Conservation (phyloP, 768 basidiomycete species). For the Hydnomerulius pinastri region DNA sequence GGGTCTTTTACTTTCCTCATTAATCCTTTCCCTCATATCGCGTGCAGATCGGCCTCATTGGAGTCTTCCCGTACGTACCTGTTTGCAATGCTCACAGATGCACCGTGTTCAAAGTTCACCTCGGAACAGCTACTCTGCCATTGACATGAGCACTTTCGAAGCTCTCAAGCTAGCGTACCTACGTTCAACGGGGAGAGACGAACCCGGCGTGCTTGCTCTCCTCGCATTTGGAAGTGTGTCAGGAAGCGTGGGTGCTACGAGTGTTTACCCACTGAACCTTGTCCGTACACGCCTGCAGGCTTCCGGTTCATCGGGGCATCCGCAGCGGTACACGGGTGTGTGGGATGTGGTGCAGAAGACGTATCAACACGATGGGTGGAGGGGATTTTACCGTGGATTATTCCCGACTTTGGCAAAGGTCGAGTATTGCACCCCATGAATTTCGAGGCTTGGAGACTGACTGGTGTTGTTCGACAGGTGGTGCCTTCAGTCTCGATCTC, state of each 20-base stretch:
- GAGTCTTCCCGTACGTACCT: constrained; percentile 88
- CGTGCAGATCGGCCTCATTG: constrained; percentile 84
- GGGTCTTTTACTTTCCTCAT: constrained; percentile 36
- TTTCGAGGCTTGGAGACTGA: constrained; percentile 2
- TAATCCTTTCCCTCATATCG: constrained; percentile 12
- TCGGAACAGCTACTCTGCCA: constrained; percentile 74
- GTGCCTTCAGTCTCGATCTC: constrained; percentile 96
- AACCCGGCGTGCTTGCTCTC: constrained; percentile 85
- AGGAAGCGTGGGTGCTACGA: constrained; percentile 90
- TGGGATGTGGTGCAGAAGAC: constrained; percentile 82
- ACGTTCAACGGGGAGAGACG: constrained; percentile 82
- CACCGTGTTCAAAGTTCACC: constrained; percentile 4
- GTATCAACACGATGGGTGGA: constrained; percentile 84
- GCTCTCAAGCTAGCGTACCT: constrained; percentile 91
- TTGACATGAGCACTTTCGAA: constrained; percentile 98
- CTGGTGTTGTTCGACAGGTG: constrained; percentile 53
- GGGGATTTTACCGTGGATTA: constrained; percentile 91
- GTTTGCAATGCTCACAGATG: neutral
- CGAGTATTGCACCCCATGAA: constrained; percentile 11
- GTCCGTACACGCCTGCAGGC: constrained; percentile 95
- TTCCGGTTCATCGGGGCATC: constrained; percentile 94
- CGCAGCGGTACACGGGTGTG: constrained; percentile 86
- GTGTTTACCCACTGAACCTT: constrained; percentile 90
- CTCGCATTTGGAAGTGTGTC: constrained; percentile 92
- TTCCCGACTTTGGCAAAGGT: constrained; percentile 94